A percentile compares a stretch with the other conserved stretches of the same genome.
Conservation (phyloP, 257 asterid genomes). For the Ilex aquifolium region DNA sequence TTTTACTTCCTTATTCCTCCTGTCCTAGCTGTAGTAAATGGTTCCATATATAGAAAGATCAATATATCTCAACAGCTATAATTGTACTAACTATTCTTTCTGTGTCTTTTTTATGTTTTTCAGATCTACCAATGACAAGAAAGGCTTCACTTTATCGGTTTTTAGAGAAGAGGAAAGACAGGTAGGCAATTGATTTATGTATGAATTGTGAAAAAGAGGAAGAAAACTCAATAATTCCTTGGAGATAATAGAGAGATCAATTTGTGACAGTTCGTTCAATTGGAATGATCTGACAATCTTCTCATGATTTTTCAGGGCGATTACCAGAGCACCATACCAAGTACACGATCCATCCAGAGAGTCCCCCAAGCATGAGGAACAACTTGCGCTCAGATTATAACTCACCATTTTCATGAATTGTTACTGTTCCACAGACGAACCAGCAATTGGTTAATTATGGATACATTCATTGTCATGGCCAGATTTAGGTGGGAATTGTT, state of each 20-base stretch:
- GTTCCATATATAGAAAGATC: background rate
- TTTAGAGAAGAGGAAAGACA: slow-evolving; percentile 72
- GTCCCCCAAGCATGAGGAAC: slow-evolving; percentile 45
- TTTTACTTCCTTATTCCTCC: background rate
- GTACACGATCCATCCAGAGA: slow-evolving; percentile 31
- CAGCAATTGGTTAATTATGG: too few relatives aligned
- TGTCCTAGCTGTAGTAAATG: too few relatives aligned
- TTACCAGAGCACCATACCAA: slow-evolving; percentile 58
- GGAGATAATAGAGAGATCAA: too few relatives aligned
- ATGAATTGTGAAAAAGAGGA: too few relatives aligned
- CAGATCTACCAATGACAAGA: slow-evolving; percentile 81
- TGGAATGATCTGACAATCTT: background rate
- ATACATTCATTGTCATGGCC: background rate
- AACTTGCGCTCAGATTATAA: slow-evolving; percentile 59
- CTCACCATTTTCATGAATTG: background rate
- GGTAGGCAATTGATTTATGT: slow-evolving; percentile 27
- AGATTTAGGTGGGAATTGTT: too few relatives aligned
- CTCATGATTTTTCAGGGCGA: slow-evolving; percentile 33
- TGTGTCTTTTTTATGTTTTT: background rate
- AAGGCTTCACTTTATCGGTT: slow-evolving; percentile 78
- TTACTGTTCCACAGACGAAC: background rate
- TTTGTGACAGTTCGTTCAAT: too few relatives aligned
- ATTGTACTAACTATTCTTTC: background rate
- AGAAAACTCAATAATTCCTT: too few relatives aligned
- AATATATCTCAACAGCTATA: background rate